These are phyloP conservation scores for Lichtheimia hyalospora DNA, from an alignment of 371 early-diverging fungal genomes.

Conservation along the genomic window DNA sequence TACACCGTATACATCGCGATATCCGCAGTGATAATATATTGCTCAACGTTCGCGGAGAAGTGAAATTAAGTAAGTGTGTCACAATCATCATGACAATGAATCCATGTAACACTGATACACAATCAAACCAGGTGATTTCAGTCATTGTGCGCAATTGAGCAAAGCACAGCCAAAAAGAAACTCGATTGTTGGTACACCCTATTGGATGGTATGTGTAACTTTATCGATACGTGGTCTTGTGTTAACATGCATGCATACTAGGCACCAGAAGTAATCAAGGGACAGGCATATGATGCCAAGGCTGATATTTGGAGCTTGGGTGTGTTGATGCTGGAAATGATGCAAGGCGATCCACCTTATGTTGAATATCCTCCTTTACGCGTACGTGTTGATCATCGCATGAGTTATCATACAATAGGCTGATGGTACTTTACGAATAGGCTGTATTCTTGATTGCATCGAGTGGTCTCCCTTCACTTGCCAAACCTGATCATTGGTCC, in stretches of 20 bases:
- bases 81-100: slow-evolving; percentile 57
- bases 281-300: slow-evolving; percentile 73
- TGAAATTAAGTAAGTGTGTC: slow-evolving; percentile 46
- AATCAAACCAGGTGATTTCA: slow-evolving; percentile 63
- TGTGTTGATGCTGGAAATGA: slow-evolving; percentile 80
- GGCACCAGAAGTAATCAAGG: slow-evolving; percentile 91
- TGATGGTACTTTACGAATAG: slow-evolving; percentile 22
- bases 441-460: slow-evolving; percentile 67
- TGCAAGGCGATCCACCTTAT: slow-evolving; percentile 77
- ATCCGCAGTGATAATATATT: slow-evolving; percentile 84
- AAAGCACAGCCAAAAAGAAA: slow-evolving; percentile 60
- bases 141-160: slow-evolving; percentile 69
- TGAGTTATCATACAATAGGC: too few relatives aligned
- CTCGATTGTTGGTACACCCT: slow-evolving; percentile 75
- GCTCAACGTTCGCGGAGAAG: slow-evolving; percentile 67
- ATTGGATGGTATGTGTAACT: slow-evolving; percentile 78
- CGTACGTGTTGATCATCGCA: slow-evolving; percentile 32
- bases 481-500: slow-evolving; percentile 54
- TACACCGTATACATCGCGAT: slow-evolving; percentile 93
- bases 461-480: slow-evolving; percentile 56
- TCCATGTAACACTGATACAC: slow-evolving; percentile 36
- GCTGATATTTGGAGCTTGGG: slow-evolving; percentile 90
- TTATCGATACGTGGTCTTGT: too few relatives aligned
- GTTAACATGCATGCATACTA: not conserved
- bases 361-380: slow-evolving; percentile 63